Base-by-base conservation (phyloP, 192 early-diverging fungal genomes). In the Entomortierella beljakovae region DNA sequence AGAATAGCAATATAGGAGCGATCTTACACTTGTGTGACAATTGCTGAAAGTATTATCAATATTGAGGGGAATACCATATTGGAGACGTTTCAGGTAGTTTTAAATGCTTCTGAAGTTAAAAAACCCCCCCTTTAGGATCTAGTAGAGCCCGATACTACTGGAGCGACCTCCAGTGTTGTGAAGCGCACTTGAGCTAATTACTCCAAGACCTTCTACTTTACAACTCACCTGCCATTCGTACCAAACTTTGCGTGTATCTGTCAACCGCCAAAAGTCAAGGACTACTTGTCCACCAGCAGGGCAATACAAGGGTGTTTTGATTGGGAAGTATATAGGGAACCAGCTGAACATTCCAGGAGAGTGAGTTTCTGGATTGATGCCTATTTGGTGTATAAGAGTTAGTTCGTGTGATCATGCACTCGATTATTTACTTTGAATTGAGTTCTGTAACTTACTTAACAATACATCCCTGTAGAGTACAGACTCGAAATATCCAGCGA, bases 251-350 rank as follows among this genome's bases (percentile, higher is more conserved):
- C 92, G 68, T 20, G 71, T 81, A 53, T 88, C 85, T n/a, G 92
- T 85, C 43, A 88, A 80, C 28, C 98, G 77, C 97, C 98, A 99
- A 74, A 98, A 93, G 64, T 93, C 86, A 15, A 95, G 81, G 10
- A 82, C 79, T 1, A 99, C 74, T 2, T 58, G 60, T 13, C 90
- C 79, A 6, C 88, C 90, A 9, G 81, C 65, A 9, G 85, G 84
- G n/a, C 94, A 86, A 61, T 84, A 83, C 29, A 98, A 61, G 6
- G 98, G 97, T 1, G 73, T 85, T 86, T 88, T 71, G 54, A 89
- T 51, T 4, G 98, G 98, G 72, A 99, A 98, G 74, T 89, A 98
- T 59, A 99, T 95, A 1, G 98, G 97, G 80, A 99, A 99, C 98
- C 98, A 99, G 70, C 93, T 94, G 68, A 95, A 94, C 98, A 99